A percentile compares a stretch with the other conserved stretches of the same genome.
These are phyloP conservation scores for Myxozyma monticola DNA, from an alignment of 805 yeast genomes.

Conservation along the genomic window DNA sequence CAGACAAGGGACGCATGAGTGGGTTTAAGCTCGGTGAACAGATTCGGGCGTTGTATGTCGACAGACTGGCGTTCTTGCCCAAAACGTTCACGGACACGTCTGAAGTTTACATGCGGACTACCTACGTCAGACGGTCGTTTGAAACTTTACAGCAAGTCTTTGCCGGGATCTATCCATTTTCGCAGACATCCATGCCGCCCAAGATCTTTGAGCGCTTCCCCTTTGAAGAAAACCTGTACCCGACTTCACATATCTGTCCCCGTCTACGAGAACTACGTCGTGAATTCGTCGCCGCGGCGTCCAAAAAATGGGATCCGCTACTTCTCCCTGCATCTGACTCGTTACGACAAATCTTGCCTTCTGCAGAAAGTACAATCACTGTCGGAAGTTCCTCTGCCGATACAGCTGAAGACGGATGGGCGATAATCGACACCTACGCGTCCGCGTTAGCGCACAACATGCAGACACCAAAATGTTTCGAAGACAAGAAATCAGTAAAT, in stretches of 20 bases:
- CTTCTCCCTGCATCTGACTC: constrained; percentile 17
- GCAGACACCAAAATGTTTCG: constrained; percentile 17
- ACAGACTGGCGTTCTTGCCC: constrained; percentile 26
- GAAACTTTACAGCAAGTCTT: constrained; percentile 31
- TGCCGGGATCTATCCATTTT: constrained; percentile 28
- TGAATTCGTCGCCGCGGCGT: constrained; percentile 24
- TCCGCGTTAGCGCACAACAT: constrained; percentile 22
- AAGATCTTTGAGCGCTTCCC: constrained; percentile 26
- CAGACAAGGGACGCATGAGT: constrained; percentile 28
- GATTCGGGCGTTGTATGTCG: constrained; percentile 27
- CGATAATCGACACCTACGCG: constrained; percentile 25
- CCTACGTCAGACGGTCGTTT: constrained; percentile 22
- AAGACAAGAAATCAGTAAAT: constrained; percentile 14
- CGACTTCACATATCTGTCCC: constrained; percentile 20
- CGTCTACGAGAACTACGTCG: constrained; percentile 22
- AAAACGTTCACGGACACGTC: constrained; percentile 5
- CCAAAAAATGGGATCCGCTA: constrained; percentile 27
- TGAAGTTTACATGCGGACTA: constrained; percentile 24
- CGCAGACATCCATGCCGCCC: constrained; percentile 16
- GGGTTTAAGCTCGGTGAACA: constrained; percentile 24
- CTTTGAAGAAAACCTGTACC: constrained; percentile 30
- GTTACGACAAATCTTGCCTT: constrained; percentile 7
- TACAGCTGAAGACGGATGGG: constrained; percentile 22
- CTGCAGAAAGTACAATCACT: constrained; percentile 6
- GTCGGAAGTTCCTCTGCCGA: constrained; percentile 3